Conservation (phyloP, 495 filamentous ascomycete species). For the Chaetomidium leptoderma region DNA sequence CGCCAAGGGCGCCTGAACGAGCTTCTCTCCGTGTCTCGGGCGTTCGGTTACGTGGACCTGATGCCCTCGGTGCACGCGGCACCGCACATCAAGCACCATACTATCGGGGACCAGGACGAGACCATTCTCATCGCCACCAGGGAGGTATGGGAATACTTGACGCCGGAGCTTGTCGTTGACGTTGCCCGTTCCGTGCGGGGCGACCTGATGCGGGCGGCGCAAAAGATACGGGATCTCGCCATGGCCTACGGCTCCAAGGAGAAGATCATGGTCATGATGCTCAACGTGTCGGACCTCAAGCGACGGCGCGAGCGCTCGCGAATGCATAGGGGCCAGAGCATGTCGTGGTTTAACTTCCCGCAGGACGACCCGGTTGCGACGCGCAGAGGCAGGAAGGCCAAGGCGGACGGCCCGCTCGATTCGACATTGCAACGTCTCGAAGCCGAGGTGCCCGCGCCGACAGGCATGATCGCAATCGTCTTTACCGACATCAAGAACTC, state of each 20-base stretch:
- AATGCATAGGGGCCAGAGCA: slow-evolving; percentile 63
- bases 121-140: slow-evolving; percentile 86
- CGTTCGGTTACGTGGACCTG: slow-evolving; percentile 89
- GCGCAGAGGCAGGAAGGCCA: slow-evolving; percentile 57
- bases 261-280: slow-evolving; percentile 98
- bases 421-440: slow-evolving; percentile 80
- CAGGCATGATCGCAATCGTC: slow-evolving; percentile 83
- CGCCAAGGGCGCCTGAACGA: slow-evolving; percentile 92
- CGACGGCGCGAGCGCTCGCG: slow-evolving; percentile 67
- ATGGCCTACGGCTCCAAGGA: slow-evolving; percentile 88
- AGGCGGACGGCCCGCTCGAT: slow-evolving; percentile 66
- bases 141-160: slow-evolving; percentile 92
- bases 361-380: slow-evolving; percentile 63
- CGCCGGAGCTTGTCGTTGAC: slow-evolving; percentile 85
- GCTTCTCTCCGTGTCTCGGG: slow-evolving; percentile 80
- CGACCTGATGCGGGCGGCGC: slow-evolving; percentile 93
- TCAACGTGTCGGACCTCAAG: slow-evolving; percentile 85
- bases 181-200: slow-evolving; percentile 73
- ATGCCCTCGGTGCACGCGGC: slow-evolving; percentile 92
- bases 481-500: slow-evolving; percentile 99
- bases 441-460: slow-evolving; percentile 82
- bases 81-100: slow-evolving; percentile 73
- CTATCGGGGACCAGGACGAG: slow-evolving; percentile 84
- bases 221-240: slow-evolving; percentile 90
- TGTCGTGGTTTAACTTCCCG: slow-evolving; percentile 70